Conservation (phyloP, 148 eudicot genomes). For the Rhododendron henanense region DNA sequence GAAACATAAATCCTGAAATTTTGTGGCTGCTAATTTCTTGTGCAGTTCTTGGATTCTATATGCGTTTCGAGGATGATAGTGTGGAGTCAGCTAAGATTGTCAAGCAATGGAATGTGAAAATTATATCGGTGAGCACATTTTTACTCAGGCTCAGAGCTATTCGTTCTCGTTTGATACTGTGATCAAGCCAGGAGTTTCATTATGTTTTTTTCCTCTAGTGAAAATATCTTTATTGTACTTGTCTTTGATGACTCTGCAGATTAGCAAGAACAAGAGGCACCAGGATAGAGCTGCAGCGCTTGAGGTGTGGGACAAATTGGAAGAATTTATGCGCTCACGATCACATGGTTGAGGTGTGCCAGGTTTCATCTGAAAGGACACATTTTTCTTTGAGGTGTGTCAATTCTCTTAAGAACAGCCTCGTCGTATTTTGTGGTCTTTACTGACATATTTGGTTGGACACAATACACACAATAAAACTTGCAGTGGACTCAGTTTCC, state of each 20-base stretch:
- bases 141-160: not conserved
- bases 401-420: not conserved
- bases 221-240: not conserved
- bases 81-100: conserved; percentile 84
- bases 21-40: conserved; percentile 5
- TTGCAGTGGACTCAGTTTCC: not conserved
- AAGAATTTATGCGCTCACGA: conserved; percentile 77
- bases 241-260: conserved; percentile 34
- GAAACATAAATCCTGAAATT: not conserved
- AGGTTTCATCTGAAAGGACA: conserved; percentile 1
- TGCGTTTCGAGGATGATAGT: conserved; percentile 97
- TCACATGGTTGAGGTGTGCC: conserved; percentile 53
- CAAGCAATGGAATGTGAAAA: conserved; percentile 97
- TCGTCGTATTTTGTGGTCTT: conserved; percentile 12
- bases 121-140: conserved; percentile 67
- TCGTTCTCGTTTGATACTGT: not conserved
- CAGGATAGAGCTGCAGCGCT: conserved; percentile 98
- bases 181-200: not conserved
- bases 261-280: conserved; percentile 91
- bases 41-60: conserved; percentile 83
- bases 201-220: not conserved
- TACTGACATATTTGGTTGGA: conserved; percentile 3
- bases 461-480: not conserved
- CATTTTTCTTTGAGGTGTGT: conserved; percentile 32
- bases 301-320: conserved; percentile 89